These are phyloP conservation scores for Rhizopogon vinicolor DNA, from an alignment of 768 basidiomycete species.

Conservation along the genomic window DNA sequence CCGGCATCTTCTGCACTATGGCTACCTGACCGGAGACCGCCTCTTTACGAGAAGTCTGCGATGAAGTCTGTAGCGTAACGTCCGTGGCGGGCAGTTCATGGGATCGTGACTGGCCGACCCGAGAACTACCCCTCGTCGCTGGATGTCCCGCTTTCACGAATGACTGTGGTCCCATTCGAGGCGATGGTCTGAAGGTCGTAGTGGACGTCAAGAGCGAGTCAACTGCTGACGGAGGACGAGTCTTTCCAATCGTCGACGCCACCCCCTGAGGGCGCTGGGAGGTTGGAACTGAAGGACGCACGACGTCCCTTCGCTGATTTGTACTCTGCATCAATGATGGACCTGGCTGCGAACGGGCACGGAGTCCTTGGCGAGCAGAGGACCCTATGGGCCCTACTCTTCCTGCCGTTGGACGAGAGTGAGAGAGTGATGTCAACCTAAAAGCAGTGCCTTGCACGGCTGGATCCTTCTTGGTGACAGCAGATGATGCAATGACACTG, in stretches of 20 bases:
- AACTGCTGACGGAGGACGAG: neutral
- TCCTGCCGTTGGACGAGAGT: neutral
- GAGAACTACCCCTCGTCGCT: neutral
- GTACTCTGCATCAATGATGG: neutral
- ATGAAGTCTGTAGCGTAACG: neutral
- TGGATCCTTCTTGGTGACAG: slow-evolving; percentile 32
- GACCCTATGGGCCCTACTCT: neutral
- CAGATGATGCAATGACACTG: slow-evolving; percentile 71
- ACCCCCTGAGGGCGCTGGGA: slow-evolving; percentile 1
- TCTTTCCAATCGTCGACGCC: neutral
- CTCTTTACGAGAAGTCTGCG: neutral
- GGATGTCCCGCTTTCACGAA: too few species aligned
- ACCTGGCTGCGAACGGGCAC: neutral
- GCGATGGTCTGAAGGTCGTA: too few species aligned
- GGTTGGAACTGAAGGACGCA: neutral
- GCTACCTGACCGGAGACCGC: neutral
- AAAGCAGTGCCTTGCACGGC: too few species aligned
- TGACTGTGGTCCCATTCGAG: too few species aligned
- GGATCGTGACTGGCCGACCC: too few species aligned
- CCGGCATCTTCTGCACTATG: neutral
- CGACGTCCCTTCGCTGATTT: neutral
- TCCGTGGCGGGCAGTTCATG: too few species aligned
- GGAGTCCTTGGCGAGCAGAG: neutral
- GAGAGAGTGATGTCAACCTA: neutral
- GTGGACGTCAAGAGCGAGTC: neutral